Conservation (phyloP, 2,329 filamentous ascomycete species). For the Cytospora paraplurivora region DNA sequence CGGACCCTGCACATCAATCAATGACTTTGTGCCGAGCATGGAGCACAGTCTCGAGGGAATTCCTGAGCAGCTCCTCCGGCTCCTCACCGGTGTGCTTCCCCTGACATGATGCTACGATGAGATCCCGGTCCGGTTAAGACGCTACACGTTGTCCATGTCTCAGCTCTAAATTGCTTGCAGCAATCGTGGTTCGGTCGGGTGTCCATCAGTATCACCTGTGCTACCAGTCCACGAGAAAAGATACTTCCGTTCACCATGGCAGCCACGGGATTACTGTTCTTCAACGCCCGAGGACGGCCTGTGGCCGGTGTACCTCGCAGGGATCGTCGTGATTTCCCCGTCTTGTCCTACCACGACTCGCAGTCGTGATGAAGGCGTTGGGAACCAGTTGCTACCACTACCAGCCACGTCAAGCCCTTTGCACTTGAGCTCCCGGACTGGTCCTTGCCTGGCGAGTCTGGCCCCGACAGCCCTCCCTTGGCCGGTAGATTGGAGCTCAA, state of each 20-base stretch:
- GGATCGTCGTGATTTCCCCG: conserved; percentile 12
- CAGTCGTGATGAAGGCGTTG: neutral
- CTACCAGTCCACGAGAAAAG: conserved; percentile 19
- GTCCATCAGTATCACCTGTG: conserved; percentile 22
- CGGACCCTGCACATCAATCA: conserved; percentile 18
- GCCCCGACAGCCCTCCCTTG: conserved; percentile 1
- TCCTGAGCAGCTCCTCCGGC: neutral
- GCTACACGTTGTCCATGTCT: conserved; percentile 15
- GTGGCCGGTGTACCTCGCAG: conserved; percentile 23
- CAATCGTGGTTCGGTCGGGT: conserved; percentile 7
- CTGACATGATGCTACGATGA: conserved; percentile 15
- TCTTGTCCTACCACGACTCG: conserved; percentile 18
- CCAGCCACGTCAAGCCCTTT: conserved; percentile 15
- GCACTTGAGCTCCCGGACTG: conserved; percentile 8
- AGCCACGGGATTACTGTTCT: conserved; percentile 10
- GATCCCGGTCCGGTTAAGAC: conserved; percentile 1
- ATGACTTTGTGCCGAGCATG: conserved; percentile 3
- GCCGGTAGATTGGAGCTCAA: conserved; percentile 8
- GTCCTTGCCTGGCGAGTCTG: conserved; percentile 13
- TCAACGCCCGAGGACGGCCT: conserved; percentile 20
- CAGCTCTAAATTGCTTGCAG: conserved; percentile 29
- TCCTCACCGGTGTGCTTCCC: conserved; percentile 22
- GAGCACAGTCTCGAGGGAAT: neutral
- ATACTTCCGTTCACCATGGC: conserved; percentile 21
- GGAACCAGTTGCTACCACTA: conserved; percentile 9